A percentile compares a stretch with the other conserved stretches of the same genome.
phyloP scores from a whole-genome alignment of 1,139 yeast species.

The Suhomyces yuchorum region DNA sequence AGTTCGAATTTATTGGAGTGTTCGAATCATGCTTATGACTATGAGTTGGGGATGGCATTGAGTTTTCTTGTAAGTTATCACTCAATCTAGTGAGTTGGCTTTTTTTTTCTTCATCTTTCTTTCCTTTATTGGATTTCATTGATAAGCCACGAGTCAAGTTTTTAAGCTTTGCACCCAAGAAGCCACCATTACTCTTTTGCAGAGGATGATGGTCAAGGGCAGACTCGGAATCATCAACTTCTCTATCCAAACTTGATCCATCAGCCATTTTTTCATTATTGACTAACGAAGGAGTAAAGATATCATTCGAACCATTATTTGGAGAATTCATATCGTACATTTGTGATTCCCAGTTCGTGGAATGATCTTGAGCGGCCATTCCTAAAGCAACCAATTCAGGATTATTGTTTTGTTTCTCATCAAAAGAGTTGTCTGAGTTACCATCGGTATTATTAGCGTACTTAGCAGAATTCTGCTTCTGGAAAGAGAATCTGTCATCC shows the following conservation, averaged over 20 bases:
- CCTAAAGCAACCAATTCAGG: conserved; percentile 70
- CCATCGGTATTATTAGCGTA: conserved; percentile 9
- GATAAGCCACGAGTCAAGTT: conserved; percentile 28
- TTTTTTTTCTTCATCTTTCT: conserved; percentile 11
- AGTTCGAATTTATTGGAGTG: conserved; percentile 21
- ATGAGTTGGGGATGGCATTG: conserved; percentile 18
- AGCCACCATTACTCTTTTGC: conserved; percentile 9
- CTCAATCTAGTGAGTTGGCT: conserved; percentile 35
- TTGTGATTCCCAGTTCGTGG: conserved; percentile 67
- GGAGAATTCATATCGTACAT: conserved; percentile 53
- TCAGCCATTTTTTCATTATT: conserved; percentile 21
- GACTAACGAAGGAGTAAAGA: conserved; percentile 30
- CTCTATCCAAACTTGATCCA: conserved; percentile 5
- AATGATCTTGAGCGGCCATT: conserved; percentile 71
- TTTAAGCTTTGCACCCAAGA: conserved; percentile 21
- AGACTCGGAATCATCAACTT: conserved; percentile 9
- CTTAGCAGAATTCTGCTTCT: conserved; percentile 51
- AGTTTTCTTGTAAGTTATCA: conserved; percentile 31
- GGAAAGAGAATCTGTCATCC: conserved; percentile 84
- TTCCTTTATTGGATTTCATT: conserved; percentile 20
- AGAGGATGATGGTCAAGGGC: conserved; percentile 7
- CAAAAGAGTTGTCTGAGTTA: conserved; percentile 4
- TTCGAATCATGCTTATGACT: conserved; percentile 17
- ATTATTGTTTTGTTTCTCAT: conserved; percentile 29
- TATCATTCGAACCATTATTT: conserved; percentile 21